Percentiles rank a stretch among this genome's conserved stretches.
Conservation (phyloP, 805 yeast species). For the Candida tammaniensis region DNA sequence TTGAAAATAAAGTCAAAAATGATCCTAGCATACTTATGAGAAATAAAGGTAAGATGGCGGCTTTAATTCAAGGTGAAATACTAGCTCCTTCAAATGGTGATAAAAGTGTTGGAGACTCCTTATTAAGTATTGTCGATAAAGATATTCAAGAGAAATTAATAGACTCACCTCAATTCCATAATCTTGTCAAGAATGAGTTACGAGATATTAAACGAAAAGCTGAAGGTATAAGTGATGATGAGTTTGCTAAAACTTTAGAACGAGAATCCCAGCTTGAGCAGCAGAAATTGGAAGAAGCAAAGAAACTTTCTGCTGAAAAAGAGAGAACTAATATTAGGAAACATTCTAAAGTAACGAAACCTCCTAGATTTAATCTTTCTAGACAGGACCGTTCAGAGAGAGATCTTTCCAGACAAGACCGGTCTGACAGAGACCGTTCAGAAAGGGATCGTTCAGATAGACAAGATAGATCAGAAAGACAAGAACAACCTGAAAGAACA, state of each 20-base stretch:
- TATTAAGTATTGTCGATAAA: slow-evolving; percentile 40
- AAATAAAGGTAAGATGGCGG: slow-evolving; percentile 50
- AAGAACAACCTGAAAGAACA: background rate
- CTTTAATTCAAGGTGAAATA: slow-evolving; percentile 52
- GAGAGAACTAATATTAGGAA: slow-evolving; percentile 2
- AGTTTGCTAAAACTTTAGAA: slow-evolving; percentile 29
- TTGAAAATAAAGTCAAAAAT: slow-evolving; percentile 44
- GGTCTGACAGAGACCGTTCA: slow-evolving; percentile 3
- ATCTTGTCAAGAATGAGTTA: slow-evolving; percentile 27
- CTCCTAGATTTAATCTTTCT: slow-evolving; percentile 25
- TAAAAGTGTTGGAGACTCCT: slow-evolving; percentile 10
- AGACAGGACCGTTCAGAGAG: background rate
- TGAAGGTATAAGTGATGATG: slow-evolving; percentile 39
- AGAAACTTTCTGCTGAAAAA: slow-evolving; percentile 6
- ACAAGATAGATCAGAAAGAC: too few relatives aligned
- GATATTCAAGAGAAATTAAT: slow-evolving; percentile 44
- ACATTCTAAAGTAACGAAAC: slow-evolving; percentile 27
- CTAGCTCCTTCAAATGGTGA: slow-evolving; percentile 17
- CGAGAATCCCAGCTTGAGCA: slow-evolving; percentile 12
- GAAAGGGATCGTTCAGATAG: background rate
- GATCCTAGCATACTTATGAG: slow-evolving; percentile 48
- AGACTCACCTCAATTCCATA: slow-evolving; percentile 40
- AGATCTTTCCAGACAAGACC: slow-evolving; percentile 4
- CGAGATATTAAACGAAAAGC: slow-evolving; percentile 29
- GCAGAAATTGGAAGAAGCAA: slow-evolving; percentile 10